A percentile compares a stretch with the other conserved stretches of the same genome.
phyloP scores from a whole-genome alignment of 495 filamentous ascomycete genomes.

The Trichoderma gamsii region DNA sequence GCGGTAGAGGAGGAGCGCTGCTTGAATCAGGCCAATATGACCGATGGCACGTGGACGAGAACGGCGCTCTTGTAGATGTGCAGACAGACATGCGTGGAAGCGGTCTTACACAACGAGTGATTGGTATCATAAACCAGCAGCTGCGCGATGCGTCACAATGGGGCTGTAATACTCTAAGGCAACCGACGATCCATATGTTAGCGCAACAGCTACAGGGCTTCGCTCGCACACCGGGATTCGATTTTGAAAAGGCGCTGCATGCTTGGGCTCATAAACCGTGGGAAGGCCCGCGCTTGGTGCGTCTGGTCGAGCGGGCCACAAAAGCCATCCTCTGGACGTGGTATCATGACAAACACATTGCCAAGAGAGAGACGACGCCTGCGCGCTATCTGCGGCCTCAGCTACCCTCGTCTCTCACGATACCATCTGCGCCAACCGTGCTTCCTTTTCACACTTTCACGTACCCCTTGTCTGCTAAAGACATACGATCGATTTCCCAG shows the following conservation, averaged over 20 bases:
- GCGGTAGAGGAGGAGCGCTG: slow-evolving; percentile 77
- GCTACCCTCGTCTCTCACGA: slow-evolving; percentile 65
- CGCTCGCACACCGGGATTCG: slow-evolving; percentile 19
- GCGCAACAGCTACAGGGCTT: slow-evolving; percentile 37
- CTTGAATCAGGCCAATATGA: slow-evolving; percentile 67
- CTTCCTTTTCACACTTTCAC: slow-evolving; percentile 99
- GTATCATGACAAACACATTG: slow-evolving; percentile 79
- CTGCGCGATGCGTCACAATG: slow-evolving; percentile 80
- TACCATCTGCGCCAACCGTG: slow-evolving; percentile 89
- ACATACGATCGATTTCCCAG: slow-evolving; percentile 92
- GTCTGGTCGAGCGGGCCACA: slow-evolving; percentile 78
- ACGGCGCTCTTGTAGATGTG: slow-evolving; percentile 76
- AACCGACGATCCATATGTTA: slow-evolving; percentile 37
- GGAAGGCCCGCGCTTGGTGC: slow-evolving; percentile 85
- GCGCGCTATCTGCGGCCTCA: slow-evolving; percentile 67
- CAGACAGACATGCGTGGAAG: slow-evolving; percentile 50
- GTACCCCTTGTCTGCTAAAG: slow-evolving; percentile 84
- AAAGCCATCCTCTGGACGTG: slow-evolving; percentile 72
- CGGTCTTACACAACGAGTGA: slow-evolving; percentile 93
- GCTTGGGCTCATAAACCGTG: slow-evolving; percentile 72
- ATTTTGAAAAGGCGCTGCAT: slow-evolving; percentile 34
- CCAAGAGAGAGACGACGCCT: slow-evolving; percentile 45
- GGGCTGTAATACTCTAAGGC: slow-evolving; percentile 70
- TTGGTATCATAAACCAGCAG: slow-evolving; percentile 88
- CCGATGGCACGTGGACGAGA: slow-evolving; percentile 89